phyloP scores from a whole-genome alignment of 2,329 filamentous ascomycete species.

The Exophiala alcalophila region DNA sequence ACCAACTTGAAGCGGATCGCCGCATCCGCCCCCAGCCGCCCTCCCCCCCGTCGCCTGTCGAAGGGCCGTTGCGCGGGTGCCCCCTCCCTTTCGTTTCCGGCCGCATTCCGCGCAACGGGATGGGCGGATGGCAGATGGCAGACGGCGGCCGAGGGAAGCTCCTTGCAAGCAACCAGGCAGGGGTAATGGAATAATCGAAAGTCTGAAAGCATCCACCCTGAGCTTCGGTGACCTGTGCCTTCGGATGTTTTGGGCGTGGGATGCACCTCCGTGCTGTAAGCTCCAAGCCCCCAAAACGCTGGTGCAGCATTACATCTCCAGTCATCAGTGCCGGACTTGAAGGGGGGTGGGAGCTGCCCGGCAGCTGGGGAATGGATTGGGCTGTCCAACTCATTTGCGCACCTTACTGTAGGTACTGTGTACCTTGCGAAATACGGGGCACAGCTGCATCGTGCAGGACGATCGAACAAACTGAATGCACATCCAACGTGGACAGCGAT shows the following conservation, averaged over 20 bases:
- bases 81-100: slow-evolving; percentile 5
- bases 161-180: neutral
- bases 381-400: too few relatives aligned
- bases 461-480: slow-evolving; percentile 12
- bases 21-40: slow-evolving; percentile 8
- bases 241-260: slow-evolving; percentile 4
- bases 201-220: neutral
- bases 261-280: slow-evolving; percentile 1
- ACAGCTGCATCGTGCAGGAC: too few relatives aligned
- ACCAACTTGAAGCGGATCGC: slow-evolving; percentile 7
- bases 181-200: slow-evolving; percentile 5
- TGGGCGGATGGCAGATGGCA: too few relatives aligned
- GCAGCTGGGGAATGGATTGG: too few relatives aligned
- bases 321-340: neutral
- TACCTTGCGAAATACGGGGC: too few relatives aligned
- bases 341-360: too few relatives aligned
- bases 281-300: slow-evolving; percentile 4
- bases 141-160: slow-evolving; percentile 2
- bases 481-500: slow-evolving; percentile 4
- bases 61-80: slow-evolving; percentile 12
- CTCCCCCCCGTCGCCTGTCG: slow-evolving; percentile 9
- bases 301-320: slow-evolving; percentile 4
- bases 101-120: slow-evolving; percentile 2
- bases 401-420: too few relatives aligned
- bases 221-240: slow-evolving; percentile 2